A percentile compares a stretch with the other conserved stretches of the same genome.
Conservation (phyloP, 164 flowering plant genomes). For the Liriodendron chinense region DNA sequence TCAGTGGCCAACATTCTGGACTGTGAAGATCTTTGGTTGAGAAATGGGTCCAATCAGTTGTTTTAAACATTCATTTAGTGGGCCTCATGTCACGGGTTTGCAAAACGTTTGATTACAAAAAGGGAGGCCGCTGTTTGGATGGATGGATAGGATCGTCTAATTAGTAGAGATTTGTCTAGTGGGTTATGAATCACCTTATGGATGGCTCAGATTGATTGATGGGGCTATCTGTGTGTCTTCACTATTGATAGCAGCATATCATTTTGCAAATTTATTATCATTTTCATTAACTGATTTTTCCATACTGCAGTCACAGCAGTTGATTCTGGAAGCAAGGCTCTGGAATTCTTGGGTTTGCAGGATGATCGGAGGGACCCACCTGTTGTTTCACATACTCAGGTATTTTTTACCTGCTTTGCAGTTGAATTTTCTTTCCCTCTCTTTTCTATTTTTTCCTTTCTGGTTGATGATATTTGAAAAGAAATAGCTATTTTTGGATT, state of each 20-base stretch:
- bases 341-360: conserved; percentile 39
- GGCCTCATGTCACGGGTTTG: too few relatives aligned
- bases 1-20: too few relatives aligned
- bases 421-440: background rate
- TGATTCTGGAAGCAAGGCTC: conserved; percentile 46
- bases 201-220: too few relatives aligned
- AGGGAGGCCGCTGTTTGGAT: too few relatives aligned
- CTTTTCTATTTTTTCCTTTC: background rate
- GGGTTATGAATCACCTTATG: background rate
- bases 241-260: background rate
- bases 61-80: too few relatives aligned
- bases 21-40: too few relatives aligned
- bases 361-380: conserved; percentile 17
- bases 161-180: background rate
- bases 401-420: background rate
- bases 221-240: background rate
- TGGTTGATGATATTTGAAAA: background rate
- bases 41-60: too few relatives aligned
- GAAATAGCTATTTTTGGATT: background rate
- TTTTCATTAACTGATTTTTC: conserved; percentile 9
- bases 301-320: conserved; percentile 39
- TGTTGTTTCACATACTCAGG: conserved; percentile 15
- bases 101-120: too few relatives aligned
- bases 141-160: background rate
- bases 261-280: background rate